Evolutionary conservation across 805 yeast genomes (phyloP).

Genomic region (Saccharomycopsis guyanensis): DNA sequence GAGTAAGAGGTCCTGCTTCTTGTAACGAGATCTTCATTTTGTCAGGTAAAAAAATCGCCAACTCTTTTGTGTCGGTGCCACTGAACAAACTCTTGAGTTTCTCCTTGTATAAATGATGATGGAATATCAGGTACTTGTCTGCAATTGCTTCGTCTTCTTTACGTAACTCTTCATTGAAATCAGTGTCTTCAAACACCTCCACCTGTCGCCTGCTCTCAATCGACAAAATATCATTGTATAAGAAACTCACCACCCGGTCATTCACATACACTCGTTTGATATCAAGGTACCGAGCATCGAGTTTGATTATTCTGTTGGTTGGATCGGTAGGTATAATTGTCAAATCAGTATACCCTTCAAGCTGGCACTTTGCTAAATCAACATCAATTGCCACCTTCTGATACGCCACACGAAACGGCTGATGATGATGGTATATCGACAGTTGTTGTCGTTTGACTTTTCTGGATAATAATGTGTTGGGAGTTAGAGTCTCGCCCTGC

Average conservation of each 20-base stretch:
- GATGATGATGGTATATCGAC: slow-evolving; percentile 23
- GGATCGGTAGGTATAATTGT: slow-evolving; percentile 67
- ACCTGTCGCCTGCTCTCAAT: slow-evolving; percentile 31
- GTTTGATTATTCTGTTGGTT: slow-evolving; percentile 46
- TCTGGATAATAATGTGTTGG: neutral
- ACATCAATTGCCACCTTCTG: slow-evolving; percentile 78
- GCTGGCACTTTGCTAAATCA: slow-evolving; percentile 52
- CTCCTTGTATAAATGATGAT: slow-evolving; percentile 52
- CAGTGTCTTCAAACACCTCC: slow-evolving; percentile 6
- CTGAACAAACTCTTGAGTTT: slow-evolving; percentile 46
- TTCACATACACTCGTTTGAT: slow-evolving; percentile 62
- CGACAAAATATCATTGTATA: slow-evolving; percentile 46
- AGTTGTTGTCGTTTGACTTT: neutral
- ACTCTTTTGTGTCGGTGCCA: slow-evolving; percentile 54
- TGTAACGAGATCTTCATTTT: slow-evolving; percentile 54
- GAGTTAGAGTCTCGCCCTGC: neutral
- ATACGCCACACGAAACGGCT: slow-evolving; percentile 67
- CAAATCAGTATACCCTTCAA: slow-evolving; percentile 75
- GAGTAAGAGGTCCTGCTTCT: slow-evolving; percentile 36
- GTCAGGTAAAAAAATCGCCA: slow-evolving; percentile 57
- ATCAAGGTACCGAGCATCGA: slow-evolving; percentile 75
- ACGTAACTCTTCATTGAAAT: neutral
- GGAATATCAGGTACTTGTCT: slow-evolving; percentile 27
- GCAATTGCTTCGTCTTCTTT: slow-evolving; percentile 7
- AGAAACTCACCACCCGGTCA: slow-evolving; percentile 46